These are phyloP conservation scores for Globisporangium cylindrosporum DNA, from an alignment of 352 stramenopile genomes.

Conservation along the genomic window DNA sequence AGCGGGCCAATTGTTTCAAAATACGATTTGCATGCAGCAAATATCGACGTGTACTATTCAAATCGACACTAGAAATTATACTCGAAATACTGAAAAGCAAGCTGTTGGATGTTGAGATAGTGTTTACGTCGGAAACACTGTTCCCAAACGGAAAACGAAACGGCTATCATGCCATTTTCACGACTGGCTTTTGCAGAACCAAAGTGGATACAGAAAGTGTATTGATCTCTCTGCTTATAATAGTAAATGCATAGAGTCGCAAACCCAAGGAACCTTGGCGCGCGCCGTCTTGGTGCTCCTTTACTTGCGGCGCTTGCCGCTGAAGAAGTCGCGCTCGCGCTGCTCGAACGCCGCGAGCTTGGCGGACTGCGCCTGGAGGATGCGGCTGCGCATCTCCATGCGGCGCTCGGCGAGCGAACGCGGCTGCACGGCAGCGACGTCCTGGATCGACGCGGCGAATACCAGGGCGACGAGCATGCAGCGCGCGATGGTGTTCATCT, in stretches of 20 bases:
- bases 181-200: too few species aligned
- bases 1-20: not conserved
- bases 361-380: slow-evolving; percentile 19
- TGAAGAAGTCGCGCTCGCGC: slow-evolving; percentile 25
- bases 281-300: not conserved
- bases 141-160: not conserved
- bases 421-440: slow-evolving; percentile 10
- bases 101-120: too few species aligned
- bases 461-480: slow-evolving; percentile 16
- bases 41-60: too few species aligned
- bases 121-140: not conserved
- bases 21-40: not conserved
- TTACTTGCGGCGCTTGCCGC: slow-evolving; percentile 22
- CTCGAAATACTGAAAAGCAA: too few species aligned
- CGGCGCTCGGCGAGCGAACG: slow-evolving; percentile 22
- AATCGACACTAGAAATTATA: too few species aligned
- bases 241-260: too few species aligned
- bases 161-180: slow-evolving; percentile 3
- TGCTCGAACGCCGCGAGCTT: slow-evolving; percentile 23
- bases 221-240: too few species aligned
- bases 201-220: too few species aligned
- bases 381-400: slow-evolving; percentile 19
- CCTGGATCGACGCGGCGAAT: slow-evolving; percentile 12
- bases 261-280: too few species aligned
- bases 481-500: slow-evolving; percentile 16